Conservation (phyloP, 139 green algal genomes). For the Ulvella scutata region DNA sequence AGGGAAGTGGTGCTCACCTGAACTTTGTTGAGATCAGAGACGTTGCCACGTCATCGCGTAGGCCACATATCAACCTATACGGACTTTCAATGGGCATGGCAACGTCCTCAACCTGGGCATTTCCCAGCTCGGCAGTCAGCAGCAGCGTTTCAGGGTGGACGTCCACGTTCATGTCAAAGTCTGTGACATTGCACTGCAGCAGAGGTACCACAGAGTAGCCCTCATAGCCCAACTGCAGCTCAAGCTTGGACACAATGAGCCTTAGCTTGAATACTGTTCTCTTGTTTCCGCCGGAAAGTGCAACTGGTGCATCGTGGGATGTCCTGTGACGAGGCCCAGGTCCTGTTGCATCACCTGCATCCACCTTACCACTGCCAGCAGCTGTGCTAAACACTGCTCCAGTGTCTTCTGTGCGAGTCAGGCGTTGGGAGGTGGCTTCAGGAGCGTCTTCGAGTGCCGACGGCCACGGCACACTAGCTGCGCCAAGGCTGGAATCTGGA, state of each 20-base stretch:
- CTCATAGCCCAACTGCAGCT: constrained; percentile 47
- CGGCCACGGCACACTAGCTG: no score
- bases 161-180: constrained; percentile 19
- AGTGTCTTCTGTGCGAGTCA: not conserved
- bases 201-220: constrained; percentile 13
- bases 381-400: not conserved
- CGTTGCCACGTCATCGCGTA: constrained; percentile 24
- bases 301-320: not conserved
- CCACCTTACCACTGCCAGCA: not conserved
- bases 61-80: constrained; percentile 26
- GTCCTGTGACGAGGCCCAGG: not conserved
- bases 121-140: constrained; percentile 41
- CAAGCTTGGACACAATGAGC: constrained; percentile 23
- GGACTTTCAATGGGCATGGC: not conserved
- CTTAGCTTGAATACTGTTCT: not conserved
- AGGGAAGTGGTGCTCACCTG: not conserved
- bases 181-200: constrained; percentile 13
- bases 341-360: not conserved
- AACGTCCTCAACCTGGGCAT: constrained; percentile 35
- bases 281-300: not conserved
- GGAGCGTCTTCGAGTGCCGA: not conserved
- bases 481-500: no score
- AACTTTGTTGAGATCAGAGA: constrained; percentile 60
- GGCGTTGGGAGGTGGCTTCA: not conserved
- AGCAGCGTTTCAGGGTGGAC: constrained; percentile 21